A percentile compares a stretch with the other conserved stretches of the same genome.
These are phyloP conservation scores for Catharanthus roseus DNA, from an alignment of 257 asterid species.

Conservation along the genomic window DNA sequence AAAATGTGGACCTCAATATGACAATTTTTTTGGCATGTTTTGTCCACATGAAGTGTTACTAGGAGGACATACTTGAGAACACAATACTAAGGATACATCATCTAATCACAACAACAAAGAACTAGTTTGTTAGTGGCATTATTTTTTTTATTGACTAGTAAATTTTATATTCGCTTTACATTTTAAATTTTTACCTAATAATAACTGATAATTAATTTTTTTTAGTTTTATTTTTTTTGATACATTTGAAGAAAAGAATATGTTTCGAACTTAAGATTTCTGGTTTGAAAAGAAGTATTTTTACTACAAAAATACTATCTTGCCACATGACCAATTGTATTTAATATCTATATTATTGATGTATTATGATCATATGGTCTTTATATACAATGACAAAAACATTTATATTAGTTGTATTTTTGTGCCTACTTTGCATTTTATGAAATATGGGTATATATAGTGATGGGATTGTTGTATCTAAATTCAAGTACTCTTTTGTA, in stretches of 20 bases:
- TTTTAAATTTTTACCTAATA: no score
- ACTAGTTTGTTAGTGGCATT: no score
- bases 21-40: neutral
- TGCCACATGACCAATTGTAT: no score
- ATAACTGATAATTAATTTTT: no score
- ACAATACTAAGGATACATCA: neutral
- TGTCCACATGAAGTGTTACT: neutral
- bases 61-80: neutral
- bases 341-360: neutral
- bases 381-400: neutral
- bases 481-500: neutral
- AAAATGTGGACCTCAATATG: constrained; percentile 5
- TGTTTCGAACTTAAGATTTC: no score
- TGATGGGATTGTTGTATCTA: neutral
- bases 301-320: no score
- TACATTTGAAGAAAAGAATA: no score
- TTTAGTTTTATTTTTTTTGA: no score
- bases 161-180: no score
- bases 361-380: neutral
- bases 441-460: neutral
- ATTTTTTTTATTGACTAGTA: no score
- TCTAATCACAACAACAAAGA: no score
- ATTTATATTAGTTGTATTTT: neutral
- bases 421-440: neutral
- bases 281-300: no score